phyloP scores from a whole-genome alignment of 352 stramenopile species.

The Globisporangium cylindrosporum region DNA sequence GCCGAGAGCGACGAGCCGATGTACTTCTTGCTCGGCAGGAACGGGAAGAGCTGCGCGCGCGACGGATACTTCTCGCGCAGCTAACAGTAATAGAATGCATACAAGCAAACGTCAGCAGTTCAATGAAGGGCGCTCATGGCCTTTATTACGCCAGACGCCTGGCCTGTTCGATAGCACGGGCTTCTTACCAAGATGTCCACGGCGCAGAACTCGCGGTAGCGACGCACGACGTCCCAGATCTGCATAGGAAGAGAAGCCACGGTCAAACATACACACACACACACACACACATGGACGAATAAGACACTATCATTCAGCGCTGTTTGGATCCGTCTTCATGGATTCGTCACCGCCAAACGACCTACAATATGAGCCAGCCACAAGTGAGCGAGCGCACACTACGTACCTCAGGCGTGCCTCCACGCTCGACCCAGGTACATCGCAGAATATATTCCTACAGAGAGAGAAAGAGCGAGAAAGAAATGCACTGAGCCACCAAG shows the following conservation, averaged over 20 bases:
- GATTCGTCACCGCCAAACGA: neutral
- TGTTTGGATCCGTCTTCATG: neutral
- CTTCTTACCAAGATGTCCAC: slow-evolving; percentile 74
- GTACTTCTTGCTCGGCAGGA: slow-evolving; percentile 85
- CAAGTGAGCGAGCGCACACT: neutral
- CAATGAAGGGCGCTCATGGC: neutral
- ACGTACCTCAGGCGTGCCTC: slow-evolving; percentile 42
- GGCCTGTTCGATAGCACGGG: neutral
- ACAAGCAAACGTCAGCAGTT: neutral
- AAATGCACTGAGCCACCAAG: neutral
- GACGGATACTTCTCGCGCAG: slow-evolving; percentile 85
- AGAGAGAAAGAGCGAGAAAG: neutral
- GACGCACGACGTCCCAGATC: slow-evolving; percentile 81
- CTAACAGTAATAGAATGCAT: slow-evolving; percentile 20
- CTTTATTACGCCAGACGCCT: neutral
- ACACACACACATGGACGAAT: neutral
- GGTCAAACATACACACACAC: neutral
- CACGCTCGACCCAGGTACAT: slow-evolving; percentile 65
- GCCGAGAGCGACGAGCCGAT: slow-evolving; percentile 81
- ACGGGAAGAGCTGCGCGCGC: slow-evolving; percentile 64
- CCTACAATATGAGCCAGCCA: neutral
- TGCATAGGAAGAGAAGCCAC: slow-evolving; percentile 17
- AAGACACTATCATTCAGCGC: neutral
- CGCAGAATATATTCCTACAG: slow-evolving; percentile 82
- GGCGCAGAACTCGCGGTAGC: slow-evolving; percentile 84